Percentiles rank a stretch among this genome's conserved stretches.
Conservation (phyloP, 1,139 yeast species). For the Zhuliangozyma blackwelliae region DNA sequence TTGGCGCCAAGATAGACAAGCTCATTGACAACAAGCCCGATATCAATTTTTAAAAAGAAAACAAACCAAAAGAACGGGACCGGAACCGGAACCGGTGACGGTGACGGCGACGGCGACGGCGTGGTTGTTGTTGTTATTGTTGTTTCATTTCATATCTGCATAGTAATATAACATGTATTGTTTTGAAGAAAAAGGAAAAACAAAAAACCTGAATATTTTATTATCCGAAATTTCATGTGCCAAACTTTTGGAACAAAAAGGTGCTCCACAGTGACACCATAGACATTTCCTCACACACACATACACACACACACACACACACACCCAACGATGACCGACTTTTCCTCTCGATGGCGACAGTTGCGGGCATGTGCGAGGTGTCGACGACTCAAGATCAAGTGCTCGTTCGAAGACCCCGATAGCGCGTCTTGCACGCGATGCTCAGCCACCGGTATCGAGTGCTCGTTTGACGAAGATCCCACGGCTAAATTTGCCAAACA, state of each 20-base stretch:
- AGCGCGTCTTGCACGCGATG: constrained; percentile 46
- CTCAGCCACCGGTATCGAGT: constrained; percentile 36
- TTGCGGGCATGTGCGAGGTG: constrained; percentile 56
- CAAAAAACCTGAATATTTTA: too few relatives aligned
- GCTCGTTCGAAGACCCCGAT: constrained; percentile 47
- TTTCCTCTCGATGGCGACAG: constrained; percentile 38
- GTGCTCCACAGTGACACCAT: not conserved
- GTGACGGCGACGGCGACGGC: not conserved
- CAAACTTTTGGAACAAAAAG: not conserved
- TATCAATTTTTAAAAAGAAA: constrained; percentile 25
- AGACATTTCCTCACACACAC: not conserved
- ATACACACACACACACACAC: too few relatives aligned
- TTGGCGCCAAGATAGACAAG: constrained; percentile 65
- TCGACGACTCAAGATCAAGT: constrained; percentile 51
- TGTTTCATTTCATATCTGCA: not conserved
- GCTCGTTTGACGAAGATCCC: constrained; percentile 48
- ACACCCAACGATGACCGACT: constrained; percentile 4
- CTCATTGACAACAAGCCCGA: constrained; percentile 47
- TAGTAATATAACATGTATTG: not conserved
- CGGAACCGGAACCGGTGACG: too few relatives aligned
- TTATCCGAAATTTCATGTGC: too few relatives aligned
- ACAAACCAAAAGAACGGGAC: not conserved
- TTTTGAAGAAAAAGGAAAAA: not conserved
- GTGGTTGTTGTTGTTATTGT: not conserved
- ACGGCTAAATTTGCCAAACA: constrained; percentile 30